A percentile compares a stretch with the other conserved stretches of the same genome.
These are phyloP conservation scores for Acer yangbiense DNA, from an alignment of 345 rosid genomes.

Conservation along the genomic window DNA sequence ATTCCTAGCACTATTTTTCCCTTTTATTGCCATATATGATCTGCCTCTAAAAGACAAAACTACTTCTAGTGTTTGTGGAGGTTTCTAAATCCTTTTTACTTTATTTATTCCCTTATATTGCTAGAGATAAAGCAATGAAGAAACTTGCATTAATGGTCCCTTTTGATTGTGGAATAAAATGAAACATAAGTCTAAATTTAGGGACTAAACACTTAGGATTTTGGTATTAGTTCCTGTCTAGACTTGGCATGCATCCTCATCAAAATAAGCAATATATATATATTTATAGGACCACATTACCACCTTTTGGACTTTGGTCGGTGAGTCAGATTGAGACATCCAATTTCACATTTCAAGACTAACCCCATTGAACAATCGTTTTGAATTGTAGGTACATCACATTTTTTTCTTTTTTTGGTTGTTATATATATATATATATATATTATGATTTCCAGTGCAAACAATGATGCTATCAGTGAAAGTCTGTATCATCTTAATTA, in stretches of 20 bases:
- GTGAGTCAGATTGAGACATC: constrained; percentile 45
- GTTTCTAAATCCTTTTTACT: no score
- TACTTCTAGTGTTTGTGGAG: no score
- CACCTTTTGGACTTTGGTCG: constrained; percentile 48
- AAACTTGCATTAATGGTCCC: no score
- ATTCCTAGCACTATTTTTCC: constrained; percentile 1
- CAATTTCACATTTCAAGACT: constrained; percentile 17
- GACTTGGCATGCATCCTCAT: constrained; percentile 11
- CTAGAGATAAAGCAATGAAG: no score
- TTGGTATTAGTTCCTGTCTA: constrained; percentile 40
- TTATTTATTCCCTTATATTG: no score
- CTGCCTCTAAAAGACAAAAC: constrained; percentile 12
- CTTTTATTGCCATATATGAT: not conserved
- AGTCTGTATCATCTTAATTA: not conserved
- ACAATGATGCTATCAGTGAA: constrained; percentile 4
- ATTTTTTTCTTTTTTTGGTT: no score
- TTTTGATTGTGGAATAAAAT: constrained; percentile 4
- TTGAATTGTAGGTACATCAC: constrained; percentile 23
- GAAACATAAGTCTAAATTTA: not conserved
- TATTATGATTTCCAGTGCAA: not conserved
- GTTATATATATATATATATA: no score
- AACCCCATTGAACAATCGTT: constrained; percentile 24
- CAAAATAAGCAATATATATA: constrained; percentile 9
- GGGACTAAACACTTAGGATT: constrained; percentile 18
- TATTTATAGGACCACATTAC: constrained; percentile 32